Conservation (phyloP, 352 stramenopile genomes). For the Pythium coloratum region DNA sequence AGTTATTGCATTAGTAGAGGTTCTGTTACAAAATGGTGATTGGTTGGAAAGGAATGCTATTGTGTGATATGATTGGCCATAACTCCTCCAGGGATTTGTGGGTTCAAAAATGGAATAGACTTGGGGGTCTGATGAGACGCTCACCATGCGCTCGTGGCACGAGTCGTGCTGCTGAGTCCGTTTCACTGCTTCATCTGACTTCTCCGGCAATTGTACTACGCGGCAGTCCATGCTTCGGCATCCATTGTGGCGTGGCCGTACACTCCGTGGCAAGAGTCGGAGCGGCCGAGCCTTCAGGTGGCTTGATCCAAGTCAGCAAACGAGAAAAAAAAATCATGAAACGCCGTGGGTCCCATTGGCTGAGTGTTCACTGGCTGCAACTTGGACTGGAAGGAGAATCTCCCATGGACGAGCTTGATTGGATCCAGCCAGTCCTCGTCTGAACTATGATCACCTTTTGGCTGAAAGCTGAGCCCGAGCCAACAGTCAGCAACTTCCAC, state of each 20-base stretch:
- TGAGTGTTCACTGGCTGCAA: not conserved
- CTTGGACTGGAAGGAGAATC: not conserved
- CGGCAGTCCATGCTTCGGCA: too few relatives aligned
- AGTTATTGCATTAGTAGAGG: constrained; percentile 1
- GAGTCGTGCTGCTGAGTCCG: not conserved
- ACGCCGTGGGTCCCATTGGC: not conserved
- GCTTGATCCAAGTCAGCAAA: not conserved
- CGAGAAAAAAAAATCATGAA: not conserved
- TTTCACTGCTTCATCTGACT: not conserved
- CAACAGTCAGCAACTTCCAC: not conserved
- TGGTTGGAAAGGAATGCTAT: not conserved
- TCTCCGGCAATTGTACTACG: too few relatives aligned
- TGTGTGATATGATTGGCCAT: not conserved
- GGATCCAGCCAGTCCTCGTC: not conserved
- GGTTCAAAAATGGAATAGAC: not conserved
- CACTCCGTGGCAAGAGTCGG: not conserved
- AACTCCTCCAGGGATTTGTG: not conserved
- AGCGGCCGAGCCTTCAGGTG: not conserved
- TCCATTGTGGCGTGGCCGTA: too few relatives aligned
- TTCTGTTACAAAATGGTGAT: not conserved
- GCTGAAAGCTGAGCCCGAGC: too few relatives aligned
- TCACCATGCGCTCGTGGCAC: too few relatives aligned
- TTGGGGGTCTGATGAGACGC: too few relatives aligned
- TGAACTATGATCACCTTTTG: too few relatives aligned
- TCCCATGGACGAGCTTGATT: not conserved